Evolutionary conservation across 2,329 filamentous ascomycete species (phyloP).

Genomic region (Sarocladiaceae sp.): DNA sequence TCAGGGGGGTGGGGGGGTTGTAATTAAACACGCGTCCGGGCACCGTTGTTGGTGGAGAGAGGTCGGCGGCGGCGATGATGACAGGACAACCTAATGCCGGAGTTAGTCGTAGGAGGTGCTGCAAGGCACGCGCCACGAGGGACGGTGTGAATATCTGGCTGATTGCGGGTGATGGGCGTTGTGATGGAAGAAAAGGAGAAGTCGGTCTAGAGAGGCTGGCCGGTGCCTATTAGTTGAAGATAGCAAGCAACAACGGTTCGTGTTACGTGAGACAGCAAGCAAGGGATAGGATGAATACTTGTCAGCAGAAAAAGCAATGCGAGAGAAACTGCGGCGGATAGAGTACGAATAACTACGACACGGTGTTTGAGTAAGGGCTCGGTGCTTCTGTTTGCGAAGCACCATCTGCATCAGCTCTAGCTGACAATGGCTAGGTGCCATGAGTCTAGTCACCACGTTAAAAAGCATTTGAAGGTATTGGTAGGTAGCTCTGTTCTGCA

Average conservation of each 20-base stretch:
- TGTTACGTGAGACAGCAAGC: constrained; percentile 5
- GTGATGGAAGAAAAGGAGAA: background rate
- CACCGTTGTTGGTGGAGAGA: constrained; percentile 1
- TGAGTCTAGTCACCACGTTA: too few relatives aligned
- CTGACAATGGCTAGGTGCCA: background rate
- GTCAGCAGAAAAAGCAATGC: constrained; percentile 3
- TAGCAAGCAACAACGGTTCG: background rate
- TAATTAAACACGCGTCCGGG: constrained; percentile 32
- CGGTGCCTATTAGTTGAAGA: too few relatives aligned
- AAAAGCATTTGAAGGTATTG: too few relatives aligned
- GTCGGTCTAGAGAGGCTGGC: too few relatives aligned
- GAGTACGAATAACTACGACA: background rate
- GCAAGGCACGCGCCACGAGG: constrained; percentile 3
- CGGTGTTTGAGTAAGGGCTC: background rate
- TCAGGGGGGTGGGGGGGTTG: constrained; percentile 11
- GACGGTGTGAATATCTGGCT: background rate
- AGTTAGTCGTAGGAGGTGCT: background rate
- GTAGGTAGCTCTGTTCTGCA: too few relatives aligned
- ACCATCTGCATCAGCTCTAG: background rate
- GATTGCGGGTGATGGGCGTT: background rate
- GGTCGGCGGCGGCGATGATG: background rate
- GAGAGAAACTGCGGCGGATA: background rate
- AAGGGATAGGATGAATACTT: background rate
- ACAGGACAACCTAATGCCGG: background rate
- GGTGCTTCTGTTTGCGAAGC: background rate